Evolutionary conservation across 1,284 basidiomycete genomes (phyloP).

Genomic region (Austropuccinia psidii): DNA sequence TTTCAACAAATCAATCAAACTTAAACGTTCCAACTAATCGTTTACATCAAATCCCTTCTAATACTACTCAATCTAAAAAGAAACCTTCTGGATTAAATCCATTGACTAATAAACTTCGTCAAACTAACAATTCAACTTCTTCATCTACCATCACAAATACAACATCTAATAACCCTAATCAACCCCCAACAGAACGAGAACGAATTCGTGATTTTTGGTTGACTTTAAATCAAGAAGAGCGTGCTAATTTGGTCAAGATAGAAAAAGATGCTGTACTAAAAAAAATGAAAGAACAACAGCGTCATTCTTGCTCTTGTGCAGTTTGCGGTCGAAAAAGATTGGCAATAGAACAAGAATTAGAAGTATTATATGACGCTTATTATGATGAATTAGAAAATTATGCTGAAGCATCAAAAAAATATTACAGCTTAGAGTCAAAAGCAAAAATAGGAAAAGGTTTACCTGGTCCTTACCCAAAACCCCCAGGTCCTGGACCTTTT

Average conservation of each 20-base stretch:
- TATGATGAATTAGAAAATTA: constrained; percentile 99
- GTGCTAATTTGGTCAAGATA: constrained; percentile 80
- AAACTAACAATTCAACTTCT: neutral
- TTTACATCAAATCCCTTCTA: constrained; percentile 1
- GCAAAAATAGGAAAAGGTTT: constrained; percentile 73
- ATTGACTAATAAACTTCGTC: constrained; percentile 1
- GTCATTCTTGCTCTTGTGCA: constrained; percentile 87
- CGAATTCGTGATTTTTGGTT: constrained; percentile 98
- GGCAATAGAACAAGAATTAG: constrained; percentile 97
- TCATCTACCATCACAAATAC: constrained; percentile 45
- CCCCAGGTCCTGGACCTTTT: constrained; percentile 92
- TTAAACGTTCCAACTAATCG: constrained; percentile 34
- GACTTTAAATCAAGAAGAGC: constrained; percentile 74
- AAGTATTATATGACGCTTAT: constrained; percentile 98
- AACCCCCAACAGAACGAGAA: constrained; percentile 79
- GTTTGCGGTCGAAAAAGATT: constrained; percentile 93
- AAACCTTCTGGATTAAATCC: neutral
- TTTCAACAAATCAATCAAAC: constrained; percentile 39
- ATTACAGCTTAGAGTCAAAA: constrained; percentile 54
- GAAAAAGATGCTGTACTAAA: constrained; percentile 93
- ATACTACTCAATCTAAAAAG: neutral
- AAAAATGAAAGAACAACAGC: constrained; percentile 99
- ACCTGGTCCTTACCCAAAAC: constrained; percentile 75
- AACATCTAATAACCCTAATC: constrained; percentile 81
- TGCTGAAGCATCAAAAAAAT: constrained; percentile 58